phyloP scores from a whole-genome alignment of 768 basidiomycete genomes.

The Coprinopsis strossmayeri region DNA sequence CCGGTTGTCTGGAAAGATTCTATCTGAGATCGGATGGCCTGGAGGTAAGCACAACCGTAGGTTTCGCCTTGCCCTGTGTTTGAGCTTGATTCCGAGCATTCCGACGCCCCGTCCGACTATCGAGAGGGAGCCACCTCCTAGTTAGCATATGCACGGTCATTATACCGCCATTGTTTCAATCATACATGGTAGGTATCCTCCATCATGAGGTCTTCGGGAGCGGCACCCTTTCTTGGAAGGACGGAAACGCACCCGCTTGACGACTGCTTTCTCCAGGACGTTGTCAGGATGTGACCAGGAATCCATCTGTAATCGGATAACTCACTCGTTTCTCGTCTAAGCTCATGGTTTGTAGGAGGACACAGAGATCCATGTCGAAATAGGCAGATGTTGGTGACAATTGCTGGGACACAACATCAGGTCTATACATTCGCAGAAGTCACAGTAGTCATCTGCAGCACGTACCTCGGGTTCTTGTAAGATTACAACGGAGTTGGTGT shows the following conservation, averaged over 20 bases:
- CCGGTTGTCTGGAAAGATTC: constrained; percentile 50
- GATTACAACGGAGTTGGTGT: background rate
- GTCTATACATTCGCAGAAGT: background rate
- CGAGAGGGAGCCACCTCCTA: background rate
- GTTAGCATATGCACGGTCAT: background rate
- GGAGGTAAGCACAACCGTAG: constrained; percentile 58
- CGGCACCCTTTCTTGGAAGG: constrained; percentile 10
- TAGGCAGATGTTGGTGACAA: background rate
- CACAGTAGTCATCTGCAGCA: too few species aligned
- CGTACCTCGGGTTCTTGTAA: constrained; percentile 4
- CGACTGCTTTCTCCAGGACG: constrained; percentile 39
- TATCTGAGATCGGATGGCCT: constrained; percentile 51
- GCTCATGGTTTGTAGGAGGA: constrained; percentile 45
- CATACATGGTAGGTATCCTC: constrained; percentile 40
- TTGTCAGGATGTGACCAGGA: background rate
- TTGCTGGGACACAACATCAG: background rate
- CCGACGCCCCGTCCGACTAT: constrained; percentile 38
- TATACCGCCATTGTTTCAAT: background rate
- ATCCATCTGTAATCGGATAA: background rate
- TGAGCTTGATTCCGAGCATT: constrained; percentile 38
- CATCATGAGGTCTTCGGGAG: constrained; percentile 36
- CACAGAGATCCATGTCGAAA: constrained; percentile 45
- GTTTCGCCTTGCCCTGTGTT: constrained; percentile 24
- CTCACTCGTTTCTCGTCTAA: constrained; percentile 32
- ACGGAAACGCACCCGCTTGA: constrained; percentile 16